Conservation (phyloP, 306 rosid species). For the Vicia villosa region DNA sequence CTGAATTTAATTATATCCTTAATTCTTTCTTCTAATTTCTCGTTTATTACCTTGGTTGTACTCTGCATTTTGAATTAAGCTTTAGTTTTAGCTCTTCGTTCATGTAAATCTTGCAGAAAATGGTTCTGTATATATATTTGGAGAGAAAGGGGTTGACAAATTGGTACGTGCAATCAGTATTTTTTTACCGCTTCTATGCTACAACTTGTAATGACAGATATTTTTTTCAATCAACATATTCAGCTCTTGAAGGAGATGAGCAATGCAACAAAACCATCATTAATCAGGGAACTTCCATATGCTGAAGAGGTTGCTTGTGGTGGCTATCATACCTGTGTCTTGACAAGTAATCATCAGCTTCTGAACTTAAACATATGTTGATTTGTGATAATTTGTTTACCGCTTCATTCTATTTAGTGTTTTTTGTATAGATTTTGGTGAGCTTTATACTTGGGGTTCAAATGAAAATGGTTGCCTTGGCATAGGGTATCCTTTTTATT, state of each 20-base stretch:
- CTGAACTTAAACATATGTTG: constrained; percentile 28
- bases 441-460: constrained; percentile 95
- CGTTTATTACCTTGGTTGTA: constrained; percentile 10
- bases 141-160: constrained; percentile 67
- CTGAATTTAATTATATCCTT: constrained; percentile 18
- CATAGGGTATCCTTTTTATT: constrained; percentile 59
- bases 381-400: constrained; percentile 28
- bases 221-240: constrained; percentile 38
- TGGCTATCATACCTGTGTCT: constrained; percentile 90
- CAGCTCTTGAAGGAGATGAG: constrained; percentile 58
- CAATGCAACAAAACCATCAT: constrained; percentile 52
- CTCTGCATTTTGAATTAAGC: constrained; percentile 14
- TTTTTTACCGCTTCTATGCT: not conserved
- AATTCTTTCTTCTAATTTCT: not conserved
- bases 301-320: constrained; percentile 87
- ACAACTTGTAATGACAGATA: constrained; percentile 7
- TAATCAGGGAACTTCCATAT: constrained; percentile 63
- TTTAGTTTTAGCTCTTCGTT: constrained; percentile 15
- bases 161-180: constrained; percentile 54
- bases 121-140: constrained; percentile 78
- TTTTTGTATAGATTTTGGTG: constrained; percentile 60
- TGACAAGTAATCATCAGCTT: constrained; percentile 69
- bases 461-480: constrained; percentile 99
- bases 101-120: constrained; percentile 64
- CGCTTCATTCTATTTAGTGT: constrained; percentile 28